Base-by-base conservation (phyloP, 352 stramenopile species). In the Phytophthora sojae region DNA sequence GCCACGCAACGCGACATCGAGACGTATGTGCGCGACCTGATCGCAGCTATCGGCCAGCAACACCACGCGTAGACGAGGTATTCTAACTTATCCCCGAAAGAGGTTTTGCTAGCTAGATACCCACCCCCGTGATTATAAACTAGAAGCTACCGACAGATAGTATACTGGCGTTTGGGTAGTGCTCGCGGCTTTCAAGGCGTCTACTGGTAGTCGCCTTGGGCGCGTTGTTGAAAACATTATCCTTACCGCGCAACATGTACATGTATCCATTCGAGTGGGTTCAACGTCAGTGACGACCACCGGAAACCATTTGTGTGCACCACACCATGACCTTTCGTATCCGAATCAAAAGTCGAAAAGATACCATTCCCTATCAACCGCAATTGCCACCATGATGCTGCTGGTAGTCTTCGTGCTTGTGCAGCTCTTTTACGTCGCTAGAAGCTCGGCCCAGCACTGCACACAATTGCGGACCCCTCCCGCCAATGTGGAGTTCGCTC, bases 401-500 rank as follows among this genome's bases (percentile, higher is more conserved):
- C 14, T 25, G 29, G 26, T 21, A 32, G 15, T 70, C 9, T 42
- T 75, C 23, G 30, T 73, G 54, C 26, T 52, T 39, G 59, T 76
- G 30, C 54, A 70, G 44, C 29, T 68, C 15, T 7, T 64, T 21
- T 21, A 17, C 11, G 9, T 61, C 14, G 30, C 49, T n/a, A 8
- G 1, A 17, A 55, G 45, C 4, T 57, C 37, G 6, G 49, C 21
- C 2, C 30, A 54, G n/a, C 45, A 55, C 7, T 87, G 80, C n/a
- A 57, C 58, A 0, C 68, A 73, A 0, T 44, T 82, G 19, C 69
- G 62, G 3, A 57, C 63, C 9, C 80, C 80, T 12, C 15, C 47
- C 30, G 57, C 58, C 19, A 85, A 83, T 23, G 42, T 75, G 1
- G 59, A 73, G 47, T 53, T 77, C 49, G 69, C 70, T 3, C 42